Percentiles rank a stretch among this genome's conserved stretches.
These are phyloP conservation scores for Phlebiopsis gigantea DNA, from an alignment of 768 basidiomycete genomes.

Conservation along the genomic window DNA sequence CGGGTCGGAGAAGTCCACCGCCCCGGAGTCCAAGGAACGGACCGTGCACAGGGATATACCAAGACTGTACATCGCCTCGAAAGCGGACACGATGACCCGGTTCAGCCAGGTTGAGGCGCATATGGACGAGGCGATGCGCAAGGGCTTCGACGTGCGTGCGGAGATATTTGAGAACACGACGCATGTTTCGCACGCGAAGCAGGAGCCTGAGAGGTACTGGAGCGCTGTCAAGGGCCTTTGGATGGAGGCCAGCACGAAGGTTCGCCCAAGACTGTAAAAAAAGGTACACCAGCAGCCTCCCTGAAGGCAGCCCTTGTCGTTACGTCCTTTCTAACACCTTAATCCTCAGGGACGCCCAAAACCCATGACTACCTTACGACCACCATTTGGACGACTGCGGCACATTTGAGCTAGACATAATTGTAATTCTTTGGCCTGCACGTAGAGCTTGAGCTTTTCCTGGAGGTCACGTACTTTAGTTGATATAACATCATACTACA, in stretches of 20 bases:
- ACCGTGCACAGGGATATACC: neutral
- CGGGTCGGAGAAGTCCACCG: neutral
- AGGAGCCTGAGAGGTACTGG: constrained; percentile 18
- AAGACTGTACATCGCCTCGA: constrained; percentile 11
- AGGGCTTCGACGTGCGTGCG: constrained; percentile 14
- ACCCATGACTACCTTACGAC: neutral
- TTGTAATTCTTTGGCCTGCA: neutral
- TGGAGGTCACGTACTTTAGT: neutral
- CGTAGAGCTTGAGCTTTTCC: neutral
- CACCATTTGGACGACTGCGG: neutral
- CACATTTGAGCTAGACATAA: neutral
- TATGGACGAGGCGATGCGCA: constrained; percentile 6
- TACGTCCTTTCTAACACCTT: neutral
- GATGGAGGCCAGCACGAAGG: constrained; percentile 6
- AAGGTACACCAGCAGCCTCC: neutral
- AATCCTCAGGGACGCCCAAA: neutral
- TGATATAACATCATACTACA: neutral
- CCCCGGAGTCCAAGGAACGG: neutral
- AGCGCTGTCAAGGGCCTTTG: constrained; percentile 12
- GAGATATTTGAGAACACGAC: constrained; percentile 14
- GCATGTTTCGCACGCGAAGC: constrained; percentile 16
- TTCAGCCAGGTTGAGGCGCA: constrained; percentile 13
- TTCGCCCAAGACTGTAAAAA: neutral
- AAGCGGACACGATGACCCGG: constrained; percentile 14
- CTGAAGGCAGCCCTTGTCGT: neutral